Evolutionary conservation across 768 basidiomycete species (phyloP).

Genomic region (Panaeolus cyanescens): DNA sequence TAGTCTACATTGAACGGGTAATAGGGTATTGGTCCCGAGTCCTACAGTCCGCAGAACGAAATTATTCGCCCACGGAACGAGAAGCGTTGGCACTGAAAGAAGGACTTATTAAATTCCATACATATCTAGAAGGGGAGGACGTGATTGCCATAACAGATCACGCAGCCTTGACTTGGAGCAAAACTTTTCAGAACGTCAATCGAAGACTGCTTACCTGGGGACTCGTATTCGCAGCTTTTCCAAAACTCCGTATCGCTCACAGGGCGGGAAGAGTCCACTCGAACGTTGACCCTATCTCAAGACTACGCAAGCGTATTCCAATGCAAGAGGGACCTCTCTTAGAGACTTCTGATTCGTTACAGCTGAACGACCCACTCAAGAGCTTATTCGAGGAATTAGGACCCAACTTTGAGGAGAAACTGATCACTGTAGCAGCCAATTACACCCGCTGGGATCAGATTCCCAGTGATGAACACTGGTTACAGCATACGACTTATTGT

Average conservation of each 20-base stretch:
- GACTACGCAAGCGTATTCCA: conserved; percentile 24
- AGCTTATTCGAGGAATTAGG: conserved; percentile 27
- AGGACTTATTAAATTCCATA: too few species aligned
- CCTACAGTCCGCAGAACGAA: conserved; percentile 32
- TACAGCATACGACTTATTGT: too few species aligned
- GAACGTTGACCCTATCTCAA: conserved; percentile 40
- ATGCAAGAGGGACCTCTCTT: conserved; percentile 12
- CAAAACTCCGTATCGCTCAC: conserved; percentile 34
- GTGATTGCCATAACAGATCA: conserved; percentile 31
- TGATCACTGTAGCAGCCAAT: conserved; percentile 17
- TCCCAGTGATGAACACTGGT: too few species aligned
- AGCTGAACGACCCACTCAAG: too few species aligned
- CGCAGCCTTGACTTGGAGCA: conserved; percentile 36
- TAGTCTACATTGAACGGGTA: conserved; percentile 24
- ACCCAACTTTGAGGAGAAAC: conserved; percentile 23
- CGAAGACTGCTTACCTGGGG: conserved; percentile 37
- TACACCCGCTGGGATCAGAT: not conserved
- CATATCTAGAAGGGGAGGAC: conserved; percentile 34
- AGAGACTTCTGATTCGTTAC: conserved; percentile 3
- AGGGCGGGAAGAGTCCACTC: conserved; percentile 39
- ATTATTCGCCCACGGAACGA: too few species aligned
- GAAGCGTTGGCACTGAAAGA: too few species aligned
- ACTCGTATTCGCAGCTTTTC: conserved; percentile 35
- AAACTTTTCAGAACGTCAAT: conserved; percentile 39
- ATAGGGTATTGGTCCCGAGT: conserved; percentile 20